Conservation (phyloP, 495 filamentous ascomycete species). For the Opeltia flavorubescens region DNA sequence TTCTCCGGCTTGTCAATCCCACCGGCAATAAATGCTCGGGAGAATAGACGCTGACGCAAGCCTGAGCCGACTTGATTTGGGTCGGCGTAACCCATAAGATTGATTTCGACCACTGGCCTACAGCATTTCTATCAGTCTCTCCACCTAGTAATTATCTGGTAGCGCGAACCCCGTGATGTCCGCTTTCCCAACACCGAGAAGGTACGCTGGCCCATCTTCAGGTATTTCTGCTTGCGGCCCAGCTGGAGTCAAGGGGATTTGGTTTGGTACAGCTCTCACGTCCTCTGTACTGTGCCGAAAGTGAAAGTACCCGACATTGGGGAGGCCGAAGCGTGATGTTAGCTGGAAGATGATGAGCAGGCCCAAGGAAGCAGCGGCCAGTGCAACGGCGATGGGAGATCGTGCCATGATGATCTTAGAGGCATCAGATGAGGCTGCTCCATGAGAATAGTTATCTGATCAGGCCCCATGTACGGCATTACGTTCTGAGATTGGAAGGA, state of each 20-base stretch:
- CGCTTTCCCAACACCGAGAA: constrained; percentile 84
- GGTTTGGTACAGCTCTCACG: not conserved
- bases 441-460: not conserved
- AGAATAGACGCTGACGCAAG: constrained; percentile 78
- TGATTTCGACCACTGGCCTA: constrained; percentile 79
- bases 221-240: not conserved
- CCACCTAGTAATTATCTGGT: constrained; percentile 12
- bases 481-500: not conserved
- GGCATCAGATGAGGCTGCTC: not conserved
- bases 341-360: constrained; percentile 20
- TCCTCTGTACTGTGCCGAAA: not conserved
- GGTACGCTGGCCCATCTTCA: constrained; percentile 41
- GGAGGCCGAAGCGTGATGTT: constrained; percentile 15
- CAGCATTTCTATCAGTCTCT: constrained; percentile 4
- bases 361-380: constrained; percentile 11
- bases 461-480: not conserved
- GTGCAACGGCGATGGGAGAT: constrained; percentile 12
- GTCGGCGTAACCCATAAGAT: constrained; percentile 87
- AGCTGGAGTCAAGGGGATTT: constrained; percentile 4
- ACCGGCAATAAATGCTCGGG: constrained; percentile 81
- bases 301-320: constrained; percentile 14
- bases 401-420: constrained; percentile 13
- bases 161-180: constrained; percentile 75
- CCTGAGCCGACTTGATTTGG: constrained; percentile 76
- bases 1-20: constrained; percentile 48